Conservation (phyloP, 257 asterid species). For the Fraxinus pennsylvanica region DNA sequence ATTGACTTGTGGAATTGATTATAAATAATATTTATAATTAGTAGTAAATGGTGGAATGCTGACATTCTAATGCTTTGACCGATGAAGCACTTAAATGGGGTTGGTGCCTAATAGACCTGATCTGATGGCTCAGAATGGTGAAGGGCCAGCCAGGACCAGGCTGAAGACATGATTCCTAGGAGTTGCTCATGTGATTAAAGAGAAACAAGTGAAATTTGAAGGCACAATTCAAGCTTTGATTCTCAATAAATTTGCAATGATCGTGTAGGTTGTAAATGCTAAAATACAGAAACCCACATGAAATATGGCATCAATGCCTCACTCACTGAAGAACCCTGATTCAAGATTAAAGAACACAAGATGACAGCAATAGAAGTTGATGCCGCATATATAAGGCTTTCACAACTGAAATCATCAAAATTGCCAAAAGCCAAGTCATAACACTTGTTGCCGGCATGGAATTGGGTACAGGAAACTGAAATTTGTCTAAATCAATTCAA, state of each 20-base stretch:
- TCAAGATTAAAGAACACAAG: not conserved
- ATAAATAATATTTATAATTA: not conserved
- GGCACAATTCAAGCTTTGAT: not conserved
- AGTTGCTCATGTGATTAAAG: not conserved
- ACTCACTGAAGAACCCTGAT: not conserved
- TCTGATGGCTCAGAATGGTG: conserved; percentile 1
- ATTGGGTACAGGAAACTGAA: not conserved
- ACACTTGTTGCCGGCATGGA: not conserved
- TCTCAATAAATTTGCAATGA: not conserved
- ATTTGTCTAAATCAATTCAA: not conserved
- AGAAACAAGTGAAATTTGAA: not conserved
- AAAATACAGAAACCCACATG: not conserved
- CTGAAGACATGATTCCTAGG: conserved; percentile 13
- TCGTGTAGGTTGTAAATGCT: not conserved
- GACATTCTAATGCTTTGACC: not conserved
- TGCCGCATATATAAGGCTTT: conserved; percentile 3
- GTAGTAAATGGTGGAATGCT: not conserved
- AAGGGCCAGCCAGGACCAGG: not conserved
- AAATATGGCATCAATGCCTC: not conserved
- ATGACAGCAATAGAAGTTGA: not conserved
- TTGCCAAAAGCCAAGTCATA: not conserved
- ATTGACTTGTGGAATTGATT: not conserved
- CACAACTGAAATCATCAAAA: not conserved
- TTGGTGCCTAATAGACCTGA: not conserved
- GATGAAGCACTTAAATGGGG: not conserved